phyloP scores from a whole-genome alignment of 306 rosid species.

The Fagus crenata region DNA sequence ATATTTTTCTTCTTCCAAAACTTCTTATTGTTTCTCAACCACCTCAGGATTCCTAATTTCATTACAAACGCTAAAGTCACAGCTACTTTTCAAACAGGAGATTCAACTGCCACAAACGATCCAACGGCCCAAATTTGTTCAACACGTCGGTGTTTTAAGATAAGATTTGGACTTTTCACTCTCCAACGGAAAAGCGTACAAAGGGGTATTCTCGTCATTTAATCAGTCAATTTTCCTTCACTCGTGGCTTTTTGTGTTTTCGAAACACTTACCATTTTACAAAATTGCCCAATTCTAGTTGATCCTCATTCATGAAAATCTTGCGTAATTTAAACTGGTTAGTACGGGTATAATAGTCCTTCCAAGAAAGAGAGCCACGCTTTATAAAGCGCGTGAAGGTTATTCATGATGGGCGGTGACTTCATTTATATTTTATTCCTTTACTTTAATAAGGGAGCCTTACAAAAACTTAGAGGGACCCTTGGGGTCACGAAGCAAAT shows the following conservation, averaged over 20 bases:
- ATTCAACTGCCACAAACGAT: background rate
- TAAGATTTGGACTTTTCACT: background rate
- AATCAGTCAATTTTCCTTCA: background rate
- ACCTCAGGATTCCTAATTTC: background rate
- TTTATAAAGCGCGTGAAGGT: background rate
- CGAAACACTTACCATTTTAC: background rate
- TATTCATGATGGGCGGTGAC: slow-evolving; percentile 16
- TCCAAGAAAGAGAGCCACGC: background rate
- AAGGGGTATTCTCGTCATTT: background rate
- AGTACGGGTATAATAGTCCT: slow-evolving; percentile 13
- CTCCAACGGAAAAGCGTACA: background rate
- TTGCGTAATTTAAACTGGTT: background rate
- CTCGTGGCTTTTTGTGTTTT: no score
- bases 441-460: background rate
- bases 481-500: no score
- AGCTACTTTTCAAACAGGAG: no score
- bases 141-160: background rate
- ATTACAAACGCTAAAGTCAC: no score
- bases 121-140: background rate
- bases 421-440: background rate
- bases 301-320: background rate
- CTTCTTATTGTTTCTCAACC: background rate
- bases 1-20: no score
- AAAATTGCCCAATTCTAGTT: background rate
- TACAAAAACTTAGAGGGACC: no score